phyloP scores from a whole-genome alignment of 257 asterid species.

The Solanum tarijense region DNA sequence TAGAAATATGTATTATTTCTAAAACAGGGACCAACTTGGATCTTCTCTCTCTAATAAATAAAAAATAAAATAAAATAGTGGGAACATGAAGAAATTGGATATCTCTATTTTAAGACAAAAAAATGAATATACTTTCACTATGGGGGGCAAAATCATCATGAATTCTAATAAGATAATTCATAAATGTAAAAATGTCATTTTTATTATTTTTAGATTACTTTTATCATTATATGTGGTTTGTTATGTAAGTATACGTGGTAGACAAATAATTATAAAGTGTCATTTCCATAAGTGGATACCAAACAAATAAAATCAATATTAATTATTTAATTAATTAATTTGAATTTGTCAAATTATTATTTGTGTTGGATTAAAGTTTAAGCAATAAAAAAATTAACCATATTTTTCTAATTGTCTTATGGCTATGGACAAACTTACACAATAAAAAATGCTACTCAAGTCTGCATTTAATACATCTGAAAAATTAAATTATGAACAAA shows the following conservation, averaged over 20 bases:
- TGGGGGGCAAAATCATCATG: background rate
- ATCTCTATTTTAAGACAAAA: background rate
- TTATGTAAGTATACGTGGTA: background rate
- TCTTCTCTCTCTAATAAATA: background rate
- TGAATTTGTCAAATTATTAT: background rate
- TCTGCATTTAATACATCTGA: background rate
- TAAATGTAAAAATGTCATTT: background rate
- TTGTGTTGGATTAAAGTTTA: background rate
- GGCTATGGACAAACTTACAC: background rate
- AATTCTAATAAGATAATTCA: background rate
- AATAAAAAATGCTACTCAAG: background rate
- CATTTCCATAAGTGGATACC: background rate
- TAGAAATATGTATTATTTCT: background rate
- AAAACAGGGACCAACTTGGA: background rate
- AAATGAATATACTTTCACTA: background rate
- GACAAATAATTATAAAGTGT: background rate
- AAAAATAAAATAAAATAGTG: no score
- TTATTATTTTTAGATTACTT: no score
- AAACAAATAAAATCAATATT: no score
- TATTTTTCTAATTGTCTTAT: background rate
- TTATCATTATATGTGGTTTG: no score
- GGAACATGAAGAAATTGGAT: background rate
- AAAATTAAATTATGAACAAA: background rate
- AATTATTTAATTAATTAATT: no score
- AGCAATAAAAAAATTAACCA: background rate